Percentiles rank a stretch among this genome's conserved stretches.
phyloP scores from a whole-genome alignment of 108 stramenopile species.

The Fistulifera solaris region DNA sequence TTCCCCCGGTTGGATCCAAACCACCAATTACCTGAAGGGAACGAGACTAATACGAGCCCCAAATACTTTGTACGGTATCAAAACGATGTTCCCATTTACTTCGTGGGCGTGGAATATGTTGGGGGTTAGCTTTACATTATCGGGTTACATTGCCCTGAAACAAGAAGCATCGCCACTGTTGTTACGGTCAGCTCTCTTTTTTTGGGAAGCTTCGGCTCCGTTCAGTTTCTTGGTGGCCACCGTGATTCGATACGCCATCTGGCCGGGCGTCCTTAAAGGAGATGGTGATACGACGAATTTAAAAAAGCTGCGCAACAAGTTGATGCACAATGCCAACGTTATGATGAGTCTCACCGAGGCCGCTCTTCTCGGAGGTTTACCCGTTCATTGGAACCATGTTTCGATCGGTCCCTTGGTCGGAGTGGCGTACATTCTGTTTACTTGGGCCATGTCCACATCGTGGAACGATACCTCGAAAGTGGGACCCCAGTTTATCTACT shows the following conservation, averaged over 20 bases:
- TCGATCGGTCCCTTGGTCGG: constrained; percentile 17
- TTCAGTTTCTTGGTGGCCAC: constrained; percentile 12
- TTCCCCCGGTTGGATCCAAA: constrained; percentile 3
- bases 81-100: constrained; percentile 56
- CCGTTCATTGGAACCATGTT: constrained; percentile 15
- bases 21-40: constrained; percentile 1
- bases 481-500: constrained; percentile 35
- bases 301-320: constrained; percentile 1
- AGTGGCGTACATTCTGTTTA: constrained; percentile 23
- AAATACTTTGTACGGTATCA: constrained; percentile 8
- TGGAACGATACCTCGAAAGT: constrained; percentile 15
- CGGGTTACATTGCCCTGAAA: constrained; percentile 31
- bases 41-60: neutral
- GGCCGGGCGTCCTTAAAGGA: constrained; percentile 7
- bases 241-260: constrained; percentile 22
- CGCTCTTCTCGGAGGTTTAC: constrained; percentile 23
- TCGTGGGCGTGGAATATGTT: constrained; percentile 66
- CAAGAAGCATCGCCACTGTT: constrained; percentile 10
- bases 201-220: constrained; percentile 25
- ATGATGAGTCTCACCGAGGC: constrained; percentile 18
- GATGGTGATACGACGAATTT: constrained; percentile 9
- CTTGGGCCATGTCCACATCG: constrained; percentile 12
- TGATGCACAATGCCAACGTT: constrained; percentile 29
- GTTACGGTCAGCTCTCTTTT: constrained; percentile 15
- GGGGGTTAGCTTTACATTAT: constrained; percentile 42